Base-by-base conservation (phyloP, 2,329 filamentous ascomycete species). In the Fusarium vanettenii region DNA sequence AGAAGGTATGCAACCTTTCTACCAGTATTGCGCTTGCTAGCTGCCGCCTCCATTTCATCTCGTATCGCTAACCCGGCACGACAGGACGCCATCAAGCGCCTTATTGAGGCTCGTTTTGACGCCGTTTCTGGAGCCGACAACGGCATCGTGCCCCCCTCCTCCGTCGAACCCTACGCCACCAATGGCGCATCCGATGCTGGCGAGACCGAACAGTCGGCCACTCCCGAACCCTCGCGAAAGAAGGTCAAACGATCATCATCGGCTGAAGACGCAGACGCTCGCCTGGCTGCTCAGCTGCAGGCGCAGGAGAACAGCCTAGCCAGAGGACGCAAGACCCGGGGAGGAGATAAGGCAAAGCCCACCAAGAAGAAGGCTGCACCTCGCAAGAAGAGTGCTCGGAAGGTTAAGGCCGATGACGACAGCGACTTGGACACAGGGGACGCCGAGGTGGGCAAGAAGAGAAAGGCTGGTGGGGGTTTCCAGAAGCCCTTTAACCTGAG, bases 401-500 rank as follows among this genome's bases (percentile, higher is more conserved):
- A 93, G 83, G 90, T 96, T 66, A 92, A 91, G 74, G 90, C 89
- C 8, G 92, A 92, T 64, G 95, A 97, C 78, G 94, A 97, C 77
- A 96, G 93, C 78, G 95, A 96, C 60, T 83, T 93, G 10, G 91
- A 91, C 13, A 89, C 87, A 6, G 92, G 89, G 55, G 92, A 85
- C 37, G 91, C 82, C 85, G 89, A 79, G 71, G 87, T 81, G 35
- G 73, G 73, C 78, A 86, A 85, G 13, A 93, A 94, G 85, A 91
- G 93, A 76, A 98, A 95, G 80, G 94, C 95, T 22, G 95, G 95
- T 1, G 95, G 95, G 39, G 97, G 95, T 4, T 99, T 99, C 80
- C 95, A 98, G 87, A 95, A 95, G 85, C 92, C 92, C 1, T 94
- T 95, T 82, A 90, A 90, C 69, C 89, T 97, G 57, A 95, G 93